Conservation (phyloP, 1,284 basidiomycete genomes). For the Puccinia horiana region DNA sequence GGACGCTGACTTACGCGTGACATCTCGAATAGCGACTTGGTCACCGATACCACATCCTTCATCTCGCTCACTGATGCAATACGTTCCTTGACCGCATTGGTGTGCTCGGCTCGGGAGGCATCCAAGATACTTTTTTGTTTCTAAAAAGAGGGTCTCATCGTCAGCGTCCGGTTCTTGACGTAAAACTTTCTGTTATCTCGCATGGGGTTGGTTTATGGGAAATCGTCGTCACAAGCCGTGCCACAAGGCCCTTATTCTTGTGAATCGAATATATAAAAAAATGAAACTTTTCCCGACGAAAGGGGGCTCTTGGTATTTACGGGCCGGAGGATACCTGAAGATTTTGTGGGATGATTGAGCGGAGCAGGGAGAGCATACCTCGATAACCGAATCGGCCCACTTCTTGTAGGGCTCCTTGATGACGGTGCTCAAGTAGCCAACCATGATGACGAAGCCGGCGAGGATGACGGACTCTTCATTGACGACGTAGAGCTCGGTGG, state of each 20-base stretch:
- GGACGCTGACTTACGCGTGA: conserved; percentile 70
- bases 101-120: conserved; percentile 82
- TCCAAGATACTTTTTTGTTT: conserved; percentile 81
- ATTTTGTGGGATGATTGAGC: not conserved
- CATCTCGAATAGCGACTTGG: conserved; percentile 83
- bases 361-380: conserved; percentile 58
- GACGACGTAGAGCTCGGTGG: conserved; percentile 59
- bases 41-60: conserved; percentile 89
- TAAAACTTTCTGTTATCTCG: too few relatives aligned
- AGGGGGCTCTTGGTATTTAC: too few relatives aligned
- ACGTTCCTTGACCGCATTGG: conserved; percentile 86
- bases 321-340: not conserved
- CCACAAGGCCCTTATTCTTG: too few relatives aligned
- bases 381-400: conserved; percentile 86
- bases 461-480: conserved; percentile 62
- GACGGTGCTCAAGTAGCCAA: conserved; percentile 74
- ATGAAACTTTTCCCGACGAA: too few relatives aligned
- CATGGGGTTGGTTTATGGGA: too few relatives aligned
- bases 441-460: conserved; percentile 81
- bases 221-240: too few relatives aligned
- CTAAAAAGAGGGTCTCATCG: conserved; percentile 48
- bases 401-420: conserved; percentile 82
- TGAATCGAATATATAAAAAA: too few relatives aligned
- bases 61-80: conserved; percentile 87
- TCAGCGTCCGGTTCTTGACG: too few relatives aligned